Percentiles rank a stretch among this genome's conserved stretches.
Evolutionary conservation across 495 filamentous ascomycete species (phyloP).

Genomic region (Neurospora sublineolata): DNA sequence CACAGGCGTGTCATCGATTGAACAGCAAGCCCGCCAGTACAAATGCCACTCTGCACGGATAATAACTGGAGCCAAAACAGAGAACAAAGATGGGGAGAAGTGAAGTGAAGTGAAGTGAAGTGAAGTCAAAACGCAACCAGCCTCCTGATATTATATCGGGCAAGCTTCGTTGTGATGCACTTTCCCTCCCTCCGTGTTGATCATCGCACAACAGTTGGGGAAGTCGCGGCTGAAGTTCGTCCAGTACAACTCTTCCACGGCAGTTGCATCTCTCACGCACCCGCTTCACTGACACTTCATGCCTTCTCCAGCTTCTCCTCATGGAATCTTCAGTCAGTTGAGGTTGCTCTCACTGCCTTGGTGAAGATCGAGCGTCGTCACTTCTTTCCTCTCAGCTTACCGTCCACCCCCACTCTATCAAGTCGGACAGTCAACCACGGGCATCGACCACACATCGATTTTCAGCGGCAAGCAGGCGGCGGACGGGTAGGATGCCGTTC

Average conservation of each 20-base stretch:
- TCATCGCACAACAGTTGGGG: not conserved
- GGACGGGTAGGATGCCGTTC: not conserved
- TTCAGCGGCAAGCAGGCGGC: not conserved
- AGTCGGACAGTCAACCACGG: not conserved
- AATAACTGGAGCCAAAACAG: not conserved
- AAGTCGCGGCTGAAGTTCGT: not conserved
- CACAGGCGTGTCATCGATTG: not conserved
- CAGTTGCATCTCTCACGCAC: not conserved
- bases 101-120: not conserved
- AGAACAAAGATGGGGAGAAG: not conserved
- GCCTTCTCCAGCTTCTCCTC: not conserved
- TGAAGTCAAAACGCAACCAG: not conserved
- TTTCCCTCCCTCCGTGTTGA: not conserved
- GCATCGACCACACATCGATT: too few species aligned
- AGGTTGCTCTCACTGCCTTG: not conserved
- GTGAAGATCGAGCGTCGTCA: not conserved
- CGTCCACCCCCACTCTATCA: not conserved
- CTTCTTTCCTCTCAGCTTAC: not conserved
- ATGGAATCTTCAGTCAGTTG: not conserved
- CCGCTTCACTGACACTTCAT: not conserved
- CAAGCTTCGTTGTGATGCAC: not conserved
- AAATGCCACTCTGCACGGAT: not conserved
- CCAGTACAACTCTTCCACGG: not conserved
- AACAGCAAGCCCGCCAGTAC: not conserved
- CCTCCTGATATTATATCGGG: not conserved